A percentile compares a stretch with the other conserved stretches of the same genome.
Conservation (phyloP, 371 early-diverging fungal species). For the Mucor racemosus region DNA sequence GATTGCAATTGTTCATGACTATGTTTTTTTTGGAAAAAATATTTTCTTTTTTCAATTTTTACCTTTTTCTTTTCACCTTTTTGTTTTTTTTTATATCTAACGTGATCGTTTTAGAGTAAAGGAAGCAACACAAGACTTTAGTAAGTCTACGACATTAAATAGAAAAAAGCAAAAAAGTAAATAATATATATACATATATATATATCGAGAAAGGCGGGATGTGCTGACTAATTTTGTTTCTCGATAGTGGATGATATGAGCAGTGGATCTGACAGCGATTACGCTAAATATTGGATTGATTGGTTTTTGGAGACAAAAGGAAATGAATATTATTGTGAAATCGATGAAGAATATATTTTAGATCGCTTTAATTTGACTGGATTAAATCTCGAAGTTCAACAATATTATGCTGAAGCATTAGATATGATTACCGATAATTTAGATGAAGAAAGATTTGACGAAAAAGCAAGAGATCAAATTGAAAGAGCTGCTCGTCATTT, state of each 20-base stretch:
- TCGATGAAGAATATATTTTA: constrained; percentile 94
- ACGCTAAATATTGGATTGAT: constrained; percentile 84
- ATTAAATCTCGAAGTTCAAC: constrained; percentile 77
- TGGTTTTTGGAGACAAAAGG: constrained; percentile 82
- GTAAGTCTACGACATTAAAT: constrained; percentile 9
- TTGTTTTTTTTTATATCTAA: constrained; percentile 9
- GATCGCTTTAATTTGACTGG: constrained; percentile 97
- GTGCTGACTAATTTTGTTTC: background rate
- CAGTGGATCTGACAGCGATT: constrained; percentile 68
- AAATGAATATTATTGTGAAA: constrained; percentile 94
- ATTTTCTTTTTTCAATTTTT: background rate
- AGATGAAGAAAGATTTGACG: constrained; percentile 71
- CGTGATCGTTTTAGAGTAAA: constrained; percentile 12
- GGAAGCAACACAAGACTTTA: constrained; percentile 12
- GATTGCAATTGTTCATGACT: background rate
- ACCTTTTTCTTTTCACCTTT: background rate
- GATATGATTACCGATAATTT: constrained; percentile 90
- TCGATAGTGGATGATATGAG: constrained; percentile 81
- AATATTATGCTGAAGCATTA: constrained; percentile 82
- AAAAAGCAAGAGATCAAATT: constrained; percentile 72
- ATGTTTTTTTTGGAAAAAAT: constrained; percentile 2
- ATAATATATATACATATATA: background rate
- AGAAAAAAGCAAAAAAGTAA: constrained; percentile 13
- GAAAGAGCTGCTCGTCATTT: constrained; percentile 84
- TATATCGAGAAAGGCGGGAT: background rate